Conservation (phyloP, 140 eudicot genomes). For the Stevia rebaudiana region DNA sequence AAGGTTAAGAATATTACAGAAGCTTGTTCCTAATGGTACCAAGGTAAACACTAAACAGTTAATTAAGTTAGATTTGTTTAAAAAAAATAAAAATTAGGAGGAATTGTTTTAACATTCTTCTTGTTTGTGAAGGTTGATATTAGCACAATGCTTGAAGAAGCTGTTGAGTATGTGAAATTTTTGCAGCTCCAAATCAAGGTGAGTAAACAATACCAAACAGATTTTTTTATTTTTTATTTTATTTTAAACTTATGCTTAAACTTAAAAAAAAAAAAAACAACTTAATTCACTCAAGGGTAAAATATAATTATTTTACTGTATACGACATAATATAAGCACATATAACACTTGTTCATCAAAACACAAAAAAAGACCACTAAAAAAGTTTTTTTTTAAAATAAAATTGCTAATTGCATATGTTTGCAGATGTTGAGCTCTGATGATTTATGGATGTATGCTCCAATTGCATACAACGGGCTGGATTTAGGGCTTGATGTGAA, state of each 20-base stretch:
- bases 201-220: slow-evolving; percentile 2
- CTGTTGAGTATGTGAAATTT: slow-evolving; percentile 67
- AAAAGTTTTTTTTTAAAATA: too few species aligned
- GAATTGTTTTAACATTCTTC: too few species aligned
- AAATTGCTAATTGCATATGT: slow-evolving; percentile 1
- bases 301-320: too few species aligned
- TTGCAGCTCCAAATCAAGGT: slow-evolving; percentile 78
- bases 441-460: slow-evolving; percentile 58
- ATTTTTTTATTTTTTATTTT: too few species aligned
- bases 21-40: slow-evolving; percentile 71
- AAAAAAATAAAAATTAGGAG: too few species aligned
- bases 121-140: slow-evolving; percentile 54
- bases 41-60: slow-evolving; percentile 42
- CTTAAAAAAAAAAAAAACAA: not conserved
- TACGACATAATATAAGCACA: too few species aligned
- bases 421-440: slow-evolving; percentile 66
- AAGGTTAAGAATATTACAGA: slow-evolving; percentile 50
- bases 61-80: not conserved
- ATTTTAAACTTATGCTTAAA: not conserved
- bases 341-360: not conserved
- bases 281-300: too few species aligned
- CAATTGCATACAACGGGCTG: slow-evolving; percentile 51
- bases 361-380: too few species aligned
- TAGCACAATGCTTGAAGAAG: slow-evolving; percentile 86
- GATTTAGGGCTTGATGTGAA: slow-evolving; percentile 39